These are phyloP conservation scores for Lepidium didymum DNA, from an alignment of 345 rosid species.

Conservation along the genomic window DNA sequence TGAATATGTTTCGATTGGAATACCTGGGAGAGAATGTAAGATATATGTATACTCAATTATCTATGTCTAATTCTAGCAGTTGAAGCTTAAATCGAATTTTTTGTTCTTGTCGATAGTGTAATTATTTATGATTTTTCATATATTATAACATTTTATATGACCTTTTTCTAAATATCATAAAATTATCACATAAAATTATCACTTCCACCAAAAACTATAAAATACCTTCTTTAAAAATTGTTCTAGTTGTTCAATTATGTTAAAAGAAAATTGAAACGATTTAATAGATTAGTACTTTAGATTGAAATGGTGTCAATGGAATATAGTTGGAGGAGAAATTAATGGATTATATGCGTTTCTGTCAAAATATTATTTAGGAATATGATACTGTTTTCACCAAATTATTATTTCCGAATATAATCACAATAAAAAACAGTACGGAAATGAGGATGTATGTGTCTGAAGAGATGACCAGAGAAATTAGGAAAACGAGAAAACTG, in stretches of 20 bases:
- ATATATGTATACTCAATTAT: too few species aligned
- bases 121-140: too few species aligned
- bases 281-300: not conserved
- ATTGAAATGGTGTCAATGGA: not conserved
- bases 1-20: too few species aligned
- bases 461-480: constrained; percentile 4
- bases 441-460: constrained; percentile 17
- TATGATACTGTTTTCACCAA: not conserved
- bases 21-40: too few species aligned
- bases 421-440: not conserved
- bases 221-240: not conserved
- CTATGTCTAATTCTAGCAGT: too few species aligned
- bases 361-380: not conserved
- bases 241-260: not conserved
- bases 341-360: not conserved
- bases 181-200: not conserved
- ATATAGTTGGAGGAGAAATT: not conserved
- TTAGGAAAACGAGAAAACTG: constrained; percentile 33
- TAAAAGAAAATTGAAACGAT: not conserved
- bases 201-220: not conserved
- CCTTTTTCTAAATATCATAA: not conserved
- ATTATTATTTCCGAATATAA: too few species aligned
- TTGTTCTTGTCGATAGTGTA: too few species aligned
- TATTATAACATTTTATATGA: not conserved
- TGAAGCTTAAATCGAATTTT: too few species aligned